A percentile compares a stretch with the other conserved stretches of the same genome.
Evolutionary conservation across 2,329 filamentous ascomycete species (phyloP).

Genomic region (Biscogniauxia marginata): DNA sequence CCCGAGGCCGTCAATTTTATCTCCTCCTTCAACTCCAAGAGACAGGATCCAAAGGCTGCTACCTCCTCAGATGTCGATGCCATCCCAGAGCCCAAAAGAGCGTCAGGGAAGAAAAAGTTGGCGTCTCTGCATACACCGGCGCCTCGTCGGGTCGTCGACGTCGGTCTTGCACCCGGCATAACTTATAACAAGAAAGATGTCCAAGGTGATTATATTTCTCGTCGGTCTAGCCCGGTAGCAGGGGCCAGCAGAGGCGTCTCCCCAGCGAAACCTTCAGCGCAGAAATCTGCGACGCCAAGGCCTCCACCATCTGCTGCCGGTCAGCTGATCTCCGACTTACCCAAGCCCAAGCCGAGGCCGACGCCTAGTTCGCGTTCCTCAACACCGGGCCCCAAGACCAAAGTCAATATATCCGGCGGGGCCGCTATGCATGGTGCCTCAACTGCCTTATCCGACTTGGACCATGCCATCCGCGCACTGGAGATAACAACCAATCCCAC

Average conservation of each 20-base stretch:
- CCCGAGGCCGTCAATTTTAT: slow-evolving; percentile 75
- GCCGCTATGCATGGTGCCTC: slow-evolving; percentile 80
- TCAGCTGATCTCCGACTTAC: slow-evolving; percentile 77
- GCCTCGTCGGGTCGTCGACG: slow-evolving; percentile 61
- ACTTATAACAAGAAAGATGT: slow-evolving; percentile 73
- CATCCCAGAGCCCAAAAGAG: slow-evolving; percentile 50
- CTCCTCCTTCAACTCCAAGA: slow-evolving; percentile 73
- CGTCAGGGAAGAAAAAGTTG: slow-evolving; percentile 57
- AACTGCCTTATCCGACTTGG: slow-evolving; percentile 67
- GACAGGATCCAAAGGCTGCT: slow-evolving; percentile 42
- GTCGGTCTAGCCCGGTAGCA: slow-evolving; percentile 40
- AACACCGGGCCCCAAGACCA: slow-evolving; percentile 57
- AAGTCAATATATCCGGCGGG: slow-evolving; percentile 72
- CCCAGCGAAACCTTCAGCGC: slow-evolving; percentile 45
- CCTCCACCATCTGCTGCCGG: slow-evolving; percentile 69
- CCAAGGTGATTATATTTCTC: slow-evolving; percentile 71
- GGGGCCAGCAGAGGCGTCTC: slow-evolving; percentile 35
- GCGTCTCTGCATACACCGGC: slow-evolving; percentile 61
- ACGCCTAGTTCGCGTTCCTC: slow-evolving; percentile 52
- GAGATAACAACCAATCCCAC: slow-evolving; percentile 91
- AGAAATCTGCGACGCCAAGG: slow-evolving; percentile 52
- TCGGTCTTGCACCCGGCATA: slow-evolving; percentile 60
- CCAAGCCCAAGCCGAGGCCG: slow-evolving; percentile 56
- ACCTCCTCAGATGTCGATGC: slow-evolving; percentile 35
- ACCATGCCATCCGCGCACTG: slow-evolving; percentile 81